phyloP scores from a whole-genome alignment of 2,329 filamentous ascomycete species.

The Diplocarpon rosae region DNA sequence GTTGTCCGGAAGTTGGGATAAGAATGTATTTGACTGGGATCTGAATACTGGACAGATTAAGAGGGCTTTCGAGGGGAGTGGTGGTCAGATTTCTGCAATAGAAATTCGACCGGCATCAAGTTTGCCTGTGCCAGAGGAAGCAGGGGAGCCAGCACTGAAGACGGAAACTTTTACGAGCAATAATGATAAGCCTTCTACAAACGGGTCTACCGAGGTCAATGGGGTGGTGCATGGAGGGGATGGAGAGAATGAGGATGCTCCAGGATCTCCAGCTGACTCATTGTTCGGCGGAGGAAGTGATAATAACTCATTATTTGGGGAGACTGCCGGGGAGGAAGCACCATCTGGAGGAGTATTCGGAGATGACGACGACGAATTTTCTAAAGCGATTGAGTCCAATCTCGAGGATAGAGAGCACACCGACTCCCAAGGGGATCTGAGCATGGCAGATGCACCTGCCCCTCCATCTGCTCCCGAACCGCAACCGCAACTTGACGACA shows the following conservation, averaged over 20 bases:
- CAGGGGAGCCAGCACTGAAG: slow-evolving; percentile 42
- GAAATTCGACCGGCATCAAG: slow-evolving; percentile 72
- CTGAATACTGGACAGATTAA: slow-evolving; percentile 72
- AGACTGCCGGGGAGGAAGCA: slow-evolving; percentile 46
- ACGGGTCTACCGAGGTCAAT: slow-evolving; percentile 37
- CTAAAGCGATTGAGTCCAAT: slow-evolving; percentile 52
- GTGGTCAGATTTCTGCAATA: slow-evolving; percentile 77
- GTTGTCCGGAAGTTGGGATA: slow-evolving; percentile 93
- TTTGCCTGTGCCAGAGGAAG: slow-evolving; percentile 64
- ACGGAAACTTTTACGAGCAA: slow-evolving; percentile 71
- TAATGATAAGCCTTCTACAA: slow-evolving; percentile 48
- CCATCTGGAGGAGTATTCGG: slow-evolving; percentile 53
- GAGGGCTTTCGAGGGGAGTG: slow-evolving; percentile 65
- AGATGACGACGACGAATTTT: slow-evolving; percentile 79
- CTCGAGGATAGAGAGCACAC: slow-evolving; percentile 19
- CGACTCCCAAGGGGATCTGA: slow-evolving; percentile 21
- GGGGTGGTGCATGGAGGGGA: slow-evolving; percentile 31
- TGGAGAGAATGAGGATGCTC: slow-evolving; percentile 41
- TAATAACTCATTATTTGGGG: slow-evolving; percentile 79
- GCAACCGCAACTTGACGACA: slow-evolving; percentile 17
- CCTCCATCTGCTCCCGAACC: slow-evolving; percentile 13
- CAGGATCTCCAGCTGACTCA: slow-evolving; percentile 53
- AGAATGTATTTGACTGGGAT: slow-evolving; percentile 89
- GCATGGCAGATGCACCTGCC: slow-evolving; percentile 18
- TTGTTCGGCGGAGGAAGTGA: slow-evolving; percentile 68